A percentile compares a stretch with the other conserved stretches of the same genome.
phyloP scores from a whole-genome alignment of 169 alveolate genomes.

The Babesia ovis region DNA sequence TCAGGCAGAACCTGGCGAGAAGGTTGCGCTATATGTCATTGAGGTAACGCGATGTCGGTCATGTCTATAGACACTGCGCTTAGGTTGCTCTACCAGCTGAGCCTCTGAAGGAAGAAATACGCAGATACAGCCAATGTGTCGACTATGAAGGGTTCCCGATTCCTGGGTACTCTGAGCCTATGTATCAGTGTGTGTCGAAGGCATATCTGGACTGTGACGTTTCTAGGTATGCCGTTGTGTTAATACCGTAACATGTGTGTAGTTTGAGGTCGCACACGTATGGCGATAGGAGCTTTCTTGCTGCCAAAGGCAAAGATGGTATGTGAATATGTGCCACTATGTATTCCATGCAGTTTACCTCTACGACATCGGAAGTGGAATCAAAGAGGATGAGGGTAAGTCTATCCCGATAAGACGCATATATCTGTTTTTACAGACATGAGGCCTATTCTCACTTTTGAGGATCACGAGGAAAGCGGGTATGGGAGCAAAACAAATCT shows the following conservation, averaged over 20 bases:
- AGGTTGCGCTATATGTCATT: constrained; percentile 47
- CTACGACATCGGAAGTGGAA: constrained; percentile 31
- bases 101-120: constrained; percentile 49
- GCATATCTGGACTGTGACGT: constrained; percentile 39
- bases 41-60: constrained; percentile 31
- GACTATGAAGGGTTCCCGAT: constrained; percentile 73
- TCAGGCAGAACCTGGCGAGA: constrained; percentile 55
- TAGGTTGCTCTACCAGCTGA: constrained; percentile 66
- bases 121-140: constrained; percentile 58
- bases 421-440: constrained; percentile 10
- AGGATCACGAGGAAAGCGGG: constrained; percentile 62
- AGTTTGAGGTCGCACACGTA: constrained; percentile 48
- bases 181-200: constrained; percentile 62
- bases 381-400: constrained; percentile 20
- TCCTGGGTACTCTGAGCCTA: constrained; percentile 46
- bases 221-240: constrained; percentile 28
- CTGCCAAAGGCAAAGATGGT: constrained; percentile 65
- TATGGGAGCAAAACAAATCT: background rate
- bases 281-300: constrained; percentile 38
- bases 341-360: constrained; percentile 28
- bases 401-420: background rate
- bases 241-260: background rate
- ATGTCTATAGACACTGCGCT: background rate
- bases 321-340: background rate
- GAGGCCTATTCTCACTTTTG: constrained; percentile 25